Percentiles rank a stretch among this genome's conserved stretches.
phyloP scores from a whole-genome alignment of 306 rosid genomes.

The Lupinus albus region DNA sequence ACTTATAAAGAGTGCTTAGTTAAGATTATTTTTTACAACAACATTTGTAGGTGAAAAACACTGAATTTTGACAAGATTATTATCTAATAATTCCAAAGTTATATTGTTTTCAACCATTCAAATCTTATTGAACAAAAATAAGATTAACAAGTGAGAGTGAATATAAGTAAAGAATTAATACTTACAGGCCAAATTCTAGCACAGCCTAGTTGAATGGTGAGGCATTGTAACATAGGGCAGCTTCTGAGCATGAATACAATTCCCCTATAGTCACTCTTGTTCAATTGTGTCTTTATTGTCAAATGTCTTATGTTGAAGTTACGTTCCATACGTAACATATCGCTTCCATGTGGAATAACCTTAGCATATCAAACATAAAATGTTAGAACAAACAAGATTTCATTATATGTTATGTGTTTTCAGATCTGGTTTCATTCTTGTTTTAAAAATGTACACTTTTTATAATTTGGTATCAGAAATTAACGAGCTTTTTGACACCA shows the following conservation, averaged over 20 bases:
- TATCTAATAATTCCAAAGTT: too few relatives aligned
- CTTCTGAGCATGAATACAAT: constrained; percentile 49
- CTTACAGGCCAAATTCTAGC: constrained; percentile 33
- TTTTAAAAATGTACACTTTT: too few relatives aligned
- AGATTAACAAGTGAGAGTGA: too few relatives aligned
- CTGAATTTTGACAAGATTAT: too few relatives aligned
- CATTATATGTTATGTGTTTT: background rate
- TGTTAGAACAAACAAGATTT: background rate
- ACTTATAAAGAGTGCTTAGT: too few relatives aligned
- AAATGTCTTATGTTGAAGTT: constrained; percentile 41
- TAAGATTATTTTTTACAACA: too few relatives aligned
- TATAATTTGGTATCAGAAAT: too few relatives aligned
- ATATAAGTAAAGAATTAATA: background rate
- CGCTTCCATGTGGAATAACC: constrained; percentile 31
- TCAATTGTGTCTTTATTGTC: constrained; percentile 45
- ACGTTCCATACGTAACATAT: background rate
- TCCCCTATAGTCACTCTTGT: constrained; percentile 44
- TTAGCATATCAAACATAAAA: constrained; percentile 12
- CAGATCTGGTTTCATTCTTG: too few relatives aligned
- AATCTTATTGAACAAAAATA: too few relatives aligned
- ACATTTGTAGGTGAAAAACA: too few relatives aligned
- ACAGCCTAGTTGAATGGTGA: constrained; percentile 41
- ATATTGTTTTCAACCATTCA: too few relatives aligned
- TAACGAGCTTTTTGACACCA: too few relatives aligned
- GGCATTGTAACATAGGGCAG: constrained; percentile 42